Evolutionary conservation across 805 yeast genomes (phyloP).

Genomic region (Candida xiaguanensis): DNA sequence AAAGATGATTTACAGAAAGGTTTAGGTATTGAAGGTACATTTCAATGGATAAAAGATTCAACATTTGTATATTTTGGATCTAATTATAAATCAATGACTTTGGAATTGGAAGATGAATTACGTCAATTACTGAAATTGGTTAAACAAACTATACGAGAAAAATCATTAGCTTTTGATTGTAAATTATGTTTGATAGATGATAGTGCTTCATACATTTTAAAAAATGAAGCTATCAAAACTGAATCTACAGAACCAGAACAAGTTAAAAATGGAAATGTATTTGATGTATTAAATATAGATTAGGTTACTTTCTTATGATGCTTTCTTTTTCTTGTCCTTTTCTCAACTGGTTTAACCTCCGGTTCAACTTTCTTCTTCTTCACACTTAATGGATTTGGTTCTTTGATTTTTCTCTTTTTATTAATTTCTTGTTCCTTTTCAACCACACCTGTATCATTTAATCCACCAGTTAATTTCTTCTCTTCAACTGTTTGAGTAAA

Average conservation of each 20-base stretch:
- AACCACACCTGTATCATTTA: constrained; percentile 54
- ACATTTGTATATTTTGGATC: constrained; percentile 40
- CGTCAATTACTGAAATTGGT: constrained; percentile 35
- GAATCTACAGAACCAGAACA: not conserved
- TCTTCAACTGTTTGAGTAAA: constrained; percentile 49
- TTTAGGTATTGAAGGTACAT: constrained; percentile 20
- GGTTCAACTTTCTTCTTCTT: constrained; percentile 58
- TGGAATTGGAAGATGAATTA: constrained; percentile 42
- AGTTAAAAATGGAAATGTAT: constrained; percentile 5
- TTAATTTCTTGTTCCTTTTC: constrained; percentile 27
- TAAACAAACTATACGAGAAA: constrained; percentile 27
- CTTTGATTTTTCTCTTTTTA: constrained; percentile 69
- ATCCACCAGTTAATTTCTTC: constrained; percentile 69
- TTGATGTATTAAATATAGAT: constrained; percentile 7
- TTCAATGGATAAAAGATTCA: constrained; percentile 38
- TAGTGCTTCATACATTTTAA: constrained; percentile 16
- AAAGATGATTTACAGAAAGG: constrained; percentile 38
- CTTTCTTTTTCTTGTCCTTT: constrained; percentile 20
- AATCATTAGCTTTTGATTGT: constrained; percentile 49
- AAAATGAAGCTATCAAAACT: constrained; percentile 12
- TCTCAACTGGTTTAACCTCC: constrained; percentile 8
- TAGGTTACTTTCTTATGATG: constrained; percentile 14
- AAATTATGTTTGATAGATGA: constrained; percentile 41
- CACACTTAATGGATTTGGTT: constrained; percentile 87
- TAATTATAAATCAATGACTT: constrained; percentile 26